Percentiles rank a stretch among this genome's conserved stretches.
phyloP scores from a whole-genome alignment of 768 basidiomycete genomes.

The Collybia sordida region DNA sequence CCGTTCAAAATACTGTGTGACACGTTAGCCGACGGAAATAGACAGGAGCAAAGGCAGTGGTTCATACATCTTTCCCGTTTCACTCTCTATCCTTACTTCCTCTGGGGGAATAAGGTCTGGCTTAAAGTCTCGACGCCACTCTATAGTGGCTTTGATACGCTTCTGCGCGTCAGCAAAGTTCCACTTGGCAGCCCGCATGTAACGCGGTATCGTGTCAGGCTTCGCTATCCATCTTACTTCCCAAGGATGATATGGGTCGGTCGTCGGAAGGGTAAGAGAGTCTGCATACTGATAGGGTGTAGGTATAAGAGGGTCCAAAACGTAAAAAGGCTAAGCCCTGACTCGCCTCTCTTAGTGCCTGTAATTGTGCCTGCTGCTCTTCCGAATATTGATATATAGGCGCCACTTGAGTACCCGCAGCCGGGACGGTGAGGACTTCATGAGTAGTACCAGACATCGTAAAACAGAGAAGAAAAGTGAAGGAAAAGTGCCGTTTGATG shows the following conservation, averaged over 20 bases:
- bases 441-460: conserved; percentile 23
- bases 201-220: conserved; percentile 69
- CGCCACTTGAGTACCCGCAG: conserved; percentile 46
- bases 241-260: conserved; percentile 75
- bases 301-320: conserved; percentile 1
- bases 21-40: not conserved
- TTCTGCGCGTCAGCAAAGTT: conserved; percentile 73
- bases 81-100: conserved; percentile 76
- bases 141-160: conserved; percentile 73
- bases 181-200: conserved; percentile 88
- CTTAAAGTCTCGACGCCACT: conserved; percentile 84
- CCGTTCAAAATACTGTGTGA: conserved; percentile 69
- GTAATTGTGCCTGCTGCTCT: conserved; percentile 59
- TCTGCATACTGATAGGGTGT: conserved; percentile 57
- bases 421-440: conserved; percentile 56
- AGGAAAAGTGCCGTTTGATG: conserved; percentile 5
- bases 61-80: conserved; percentile 86
- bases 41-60: not conserved
- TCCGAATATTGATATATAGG: conserved; percentile 63
- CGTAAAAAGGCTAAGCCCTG: not conserved
- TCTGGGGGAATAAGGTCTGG: conserved; percentile 83
- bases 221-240: conserved; percentile 74
- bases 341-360: conserved; percentile 61
- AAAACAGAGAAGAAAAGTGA: conserved; percentile 5
- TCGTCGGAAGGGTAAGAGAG: conserved; percentile 58